Conservation (phyloP, 139 green algal genomes). For the Bryopsis sp. region DNA sequence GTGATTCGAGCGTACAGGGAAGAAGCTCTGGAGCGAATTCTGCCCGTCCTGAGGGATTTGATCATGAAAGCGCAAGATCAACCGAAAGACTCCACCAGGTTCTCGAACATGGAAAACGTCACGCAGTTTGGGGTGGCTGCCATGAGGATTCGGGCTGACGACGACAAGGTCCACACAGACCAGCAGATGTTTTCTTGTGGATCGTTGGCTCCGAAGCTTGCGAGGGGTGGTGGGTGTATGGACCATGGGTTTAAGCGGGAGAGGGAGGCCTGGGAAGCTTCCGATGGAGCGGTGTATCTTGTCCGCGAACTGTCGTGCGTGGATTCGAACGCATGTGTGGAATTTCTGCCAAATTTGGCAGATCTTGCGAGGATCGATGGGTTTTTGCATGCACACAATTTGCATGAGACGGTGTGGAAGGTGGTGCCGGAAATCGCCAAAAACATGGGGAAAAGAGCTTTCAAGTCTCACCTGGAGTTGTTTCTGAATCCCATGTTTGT, state of each 20-base stretch:
- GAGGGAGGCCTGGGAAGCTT: conserved; percentile 82
- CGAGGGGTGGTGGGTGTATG: conserved; percentile 66
- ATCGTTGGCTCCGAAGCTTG: conserved; percentile 43
- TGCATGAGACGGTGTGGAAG: conserved; percentile 76
- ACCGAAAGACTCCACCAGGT: conserved; percentile 36
- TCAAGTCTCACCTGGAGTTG: conserved; percentile 66
- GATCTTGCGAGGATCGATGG: conserved; percentile 44
- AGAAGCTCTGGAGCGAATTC: conserved; percentile 32
- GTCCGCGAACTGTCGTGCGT: conserved; percentile 54
- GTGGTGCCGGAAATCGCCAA: conserved; percentile 54
- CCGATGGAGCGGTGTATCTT: conserved; percentile 76
- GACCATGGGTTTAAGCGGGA: conserved; percentile 69
- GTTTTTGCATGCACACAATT: conserved; percentile 51
- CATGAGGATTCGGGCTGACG: neutral
- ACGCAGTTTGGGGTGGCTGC: conserved; percentile 55
- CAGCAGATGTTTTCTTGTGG: conserved; percentile 72
- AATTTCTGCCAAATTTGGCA: conserved; percentile 52
- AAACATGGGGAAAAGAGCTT: conserved; percentile 43
- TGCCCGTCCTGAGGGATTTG: conserved; percentile 35
- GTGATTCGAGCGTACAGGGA: conserved; percentile 36
- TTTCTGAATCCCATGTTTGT: conserved; percentile 65
- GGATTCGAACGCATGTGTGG: neutral
- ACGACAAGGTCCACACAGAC: conserved; percentile 37
- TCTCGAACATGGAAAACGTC: conserved; percentile 48
- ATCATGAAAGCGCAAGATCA: conserved; percentile 59